Evolutionary conservation across 139 green algal genomes (phyloP).

Genomic region (Coccomyxa sp.): DNA sequence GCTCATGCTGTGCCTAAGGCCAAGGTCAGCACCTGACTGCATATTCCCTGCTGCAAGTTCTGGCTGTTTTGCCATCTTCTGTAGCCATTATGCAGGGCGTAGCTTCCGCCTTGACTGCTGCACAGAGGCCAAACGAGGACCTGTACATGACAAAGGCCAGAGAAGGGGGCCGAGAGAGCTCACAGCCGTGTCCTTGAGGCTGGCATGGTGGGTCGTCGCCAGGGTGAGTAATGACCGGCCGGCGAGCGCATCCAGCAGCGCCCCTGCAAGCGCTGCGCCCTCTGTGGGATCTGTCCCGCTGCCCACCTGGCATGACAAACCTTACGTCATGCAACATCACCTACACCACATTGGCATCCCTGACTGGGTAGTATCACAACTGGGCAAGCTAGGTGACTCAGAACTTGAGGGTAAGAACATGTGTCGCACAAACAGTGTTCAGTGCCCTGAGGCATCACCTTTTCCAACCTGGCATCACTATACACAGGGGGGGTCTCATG

Average conservation of each 20-base stretch:
- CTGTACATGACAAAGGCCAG: background rate
- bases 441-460: background rate
- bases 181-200: slow-evolving; percentile 45
- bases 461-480: background rate
- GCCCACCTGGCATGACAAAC: slow-evolving; percentile 45
- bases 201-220: slow-evolving; percentile 58
- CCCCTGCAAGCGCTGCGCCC: slow-evolving; percentile 61
- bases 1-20: background rate
- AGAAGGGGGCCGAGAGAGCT: background rate
- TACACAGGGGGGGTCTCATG: background rate
- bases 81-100: too few relatives aligned
- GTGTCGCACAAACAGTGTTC: background rate
- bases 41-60: background rate
- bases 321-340: background rate
- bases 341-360: background rate
- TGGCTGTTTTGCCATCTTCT: too few relatives aligned
- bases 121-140: too few relatives aligned
- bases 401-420: background rate
- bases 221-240: slow-evolving; percentile 43
- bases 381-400: background rate
- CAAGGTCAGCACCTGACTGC: background rate
- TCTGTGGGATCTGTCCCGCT: slow-evolving; percentile 76
- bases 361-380: background rate
- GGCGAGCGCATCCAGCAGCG: slow-evolving; percentile 48
- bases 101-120: too few relatives aligned